Conservation (phyloP, 2,329 filamentous ascomycete species). For the Penicillium sclerotiorum region DNA sequence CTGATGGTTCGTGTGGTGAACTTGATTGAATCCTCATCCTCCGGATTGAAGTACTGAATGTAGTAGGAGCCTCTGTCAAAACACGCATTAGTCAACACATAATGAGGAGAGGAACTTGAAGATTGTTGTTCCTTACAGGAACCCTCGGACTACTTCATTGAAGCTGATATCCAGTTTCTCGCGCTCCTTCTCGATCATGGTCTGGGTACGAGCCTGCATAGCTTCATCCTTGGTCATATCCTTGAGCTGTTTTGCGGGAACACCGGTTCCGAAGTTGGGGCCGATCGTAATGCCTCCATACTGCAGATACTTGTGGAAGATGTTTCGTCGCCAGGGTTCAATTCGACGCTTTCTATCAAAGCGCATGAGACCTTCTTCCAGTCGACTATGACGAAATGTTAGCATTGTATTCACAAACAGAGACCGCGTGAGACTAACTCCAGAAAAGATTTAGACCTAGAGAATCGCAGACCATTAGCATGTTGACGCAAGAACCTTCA, state of each 20-base stretch:
- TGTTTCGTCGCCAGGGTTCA: conserved; percentile 59
- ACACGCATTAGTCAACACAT: not conserved
- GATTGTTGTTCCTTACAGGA: conserved; percentile 60
- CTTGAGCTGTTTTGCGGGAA: conserved; percentile 64
- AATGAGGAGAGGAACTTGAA: not conserved
- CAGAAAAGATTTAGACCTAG: conserved; percentile 52
- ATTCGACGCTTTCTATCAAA: conserved; percentile 78
- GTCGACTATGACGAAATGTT: conserved; percentile 59
- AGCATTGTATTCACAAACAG: not conserved
- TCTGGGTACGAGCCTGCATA: conserved; percentile 61
- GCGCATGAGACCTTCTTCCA: conserved; percentile 81
- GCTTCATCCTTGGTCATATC: conserved; percentile 66
- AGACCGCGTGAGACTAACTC: conserved; percentile 51
- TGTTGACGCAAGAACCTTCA: not conserved
- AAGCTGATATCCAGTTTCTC: conserved; percentile 80
- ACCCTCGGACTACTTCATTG: conserved; percentile 72
- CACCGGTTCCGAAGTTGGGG: conserved; percentile 64
- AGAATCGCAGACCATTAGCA: not conserved
- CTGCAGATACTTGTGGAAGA: conserved; percentile 79
- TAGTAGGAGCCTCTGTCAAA: conserved; percentile 57
- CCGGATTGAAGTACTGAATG: conserved; percentile 59
- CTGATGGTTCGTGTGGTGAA: conserved; percentile 68
- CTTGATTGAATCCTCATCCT: conserved; percentile 57
- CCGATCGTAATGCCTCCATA: conserved; percentile 76
- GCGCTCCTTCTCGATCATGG: conserved; percentile 54